phyloP scores from a whole-genome alignment of 2,329 filamentous ascomycete species.

The Tolypocladium tropicale region DNA sequence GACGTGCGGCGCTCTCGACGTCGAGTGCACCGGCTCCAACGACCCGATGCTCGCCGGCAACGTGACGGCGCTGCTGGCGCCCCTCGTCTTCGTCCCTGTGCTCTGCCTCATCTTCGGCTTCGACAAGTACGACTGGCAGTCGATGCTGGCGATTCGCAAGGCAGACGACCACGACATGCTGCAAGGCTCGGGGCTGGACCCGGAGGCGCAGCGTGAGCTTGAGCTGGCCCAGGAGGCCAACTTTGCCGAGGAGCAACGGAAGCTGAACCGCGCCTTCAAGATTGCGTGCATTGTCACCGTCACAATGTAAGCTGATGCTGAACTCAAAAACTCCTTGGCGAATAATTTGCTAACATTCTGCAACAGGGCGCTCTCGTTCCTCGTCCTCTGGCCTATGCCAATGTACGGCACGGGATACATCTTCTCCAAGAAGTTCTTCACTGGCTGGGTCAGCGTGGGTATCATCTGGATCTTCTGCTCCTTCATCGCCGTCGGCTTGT shows the following conservation, averaged over 20 bases:
- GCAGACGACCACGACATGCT: conserved; percentile 70
- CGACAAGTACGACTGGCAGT: conserved; percentile 77
- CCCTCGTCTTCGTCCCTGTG: conserved; percentile 62
- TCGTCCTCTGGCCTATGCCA: conserved; percentile 86
- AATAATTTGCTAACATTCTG: not conserved
- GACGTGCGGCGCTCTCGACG: conserved; percentile 56
- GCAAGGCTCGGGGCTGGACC: conserved; percentile 41
- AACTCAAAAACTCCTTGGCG: no score
- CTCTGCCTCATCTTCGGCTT: conserved; percentile 50
- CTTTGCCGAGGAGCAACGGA: conserved; percentile 34
- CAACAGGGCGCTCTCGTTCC: conserved; percentile 49
- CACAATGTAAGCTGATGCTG: conserved; percentile 14
- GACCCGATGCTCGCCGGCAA: conserved; percentile 84
- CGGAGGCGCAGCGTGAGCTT: conserved; percentile 12
- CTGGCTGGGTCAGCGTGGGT: conserved; percentile 60
- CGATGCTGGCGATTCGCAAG: conserved; percentile 69
- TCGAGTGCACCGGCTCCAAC: conserved; percentile 70
- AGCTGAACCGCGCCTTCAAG: conserved; percentile 42
- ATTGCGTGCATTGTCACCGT: conserved; percentile 28
- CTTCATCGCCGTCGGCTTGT: conserved; percentile 64
- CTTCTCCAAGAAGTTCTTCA: conserved; percentile 49
- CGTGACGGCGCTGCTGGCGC: conserved; percentile 70
- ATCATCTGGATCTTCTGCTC: conserved; percentile 67
- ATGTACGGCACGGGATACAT: conserved; percentile 78
- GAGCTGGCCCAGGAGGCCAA: conserved; percentile 14